Percentiles rank a stretch among this genome's conserved stretches.
These are phyloP conservation scores for Coniella lustricola DNA, from an alignment of 2,329 filamentous ascomycete genomes.

Conservation along the genomic window DNA sequence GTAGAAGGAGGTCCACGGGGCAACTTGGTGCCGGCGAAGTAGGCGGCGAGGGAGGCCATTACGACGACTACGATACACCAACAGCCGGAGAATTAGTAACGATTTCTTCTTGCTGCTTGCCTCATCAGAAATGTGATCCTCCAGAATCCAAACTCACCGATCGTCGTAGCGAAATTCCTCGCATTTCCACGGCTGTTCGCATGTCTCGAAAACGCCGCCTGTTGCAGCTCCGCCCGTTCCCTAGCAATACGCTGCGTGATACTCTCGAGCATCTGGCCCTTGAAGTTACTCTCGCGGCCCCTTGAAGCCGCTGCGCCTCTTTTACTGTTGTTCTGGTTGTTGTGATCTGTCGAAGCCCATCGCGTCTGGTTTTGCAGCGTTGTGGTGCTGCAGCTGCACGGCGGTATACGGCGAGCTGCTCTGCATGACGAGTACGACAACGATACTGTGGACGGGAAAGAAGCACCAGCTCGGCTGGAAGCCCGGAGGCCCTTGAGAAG, in stretches of 20 bases:
- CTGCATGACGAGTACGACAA: neutral
- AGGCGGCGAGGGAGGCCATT: constrained; percentile 44
- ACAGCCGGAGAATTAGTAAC: neutral
- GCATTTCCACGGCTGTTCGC: constrained; percentile 26
- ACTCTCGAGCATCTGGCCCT: constrained; percentile 48
- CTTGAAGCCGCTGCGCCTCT: neutral
- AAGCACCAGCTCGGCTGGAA: neutral
- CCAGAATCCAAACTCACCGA: constrained; percentile 30
- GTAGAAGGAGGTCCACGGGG: constrained; percentile 41
- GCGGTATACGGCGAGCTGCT: constrained; percentile 1
- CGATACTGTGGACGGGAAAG: neutral
- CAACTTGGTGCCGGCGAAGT: constrained; percentile 52
- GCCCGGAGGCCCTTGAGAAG: constrained; percentile 6
- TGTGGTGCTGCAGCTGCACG: too few relatives aligned
- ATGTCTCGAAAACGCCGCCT: constrained; percentile 33
- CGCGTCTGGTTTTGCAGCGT: neutral
- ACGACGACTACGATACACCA: constrained; percentile 39
- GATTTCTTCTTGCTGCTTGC: neutral
- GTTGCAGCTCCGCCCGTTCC: constrained; percentile 40
- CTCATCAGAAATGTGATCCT: neutral
- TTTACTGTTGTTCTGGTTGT: neutral
- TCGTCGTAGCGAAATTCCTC: constrained; percentile 38
- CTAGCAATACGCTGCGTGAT: constrained; percentile 41
- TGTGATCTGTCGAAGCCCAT: constrained; percentile 13
- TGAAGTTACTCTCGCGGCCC: constrained; percentile 31